These are phyloP conservation scores for Leucosporidium yakuticum DNA, from an alignment of 768 basidiomycete species.

Conservation along the genomic window DNA sequence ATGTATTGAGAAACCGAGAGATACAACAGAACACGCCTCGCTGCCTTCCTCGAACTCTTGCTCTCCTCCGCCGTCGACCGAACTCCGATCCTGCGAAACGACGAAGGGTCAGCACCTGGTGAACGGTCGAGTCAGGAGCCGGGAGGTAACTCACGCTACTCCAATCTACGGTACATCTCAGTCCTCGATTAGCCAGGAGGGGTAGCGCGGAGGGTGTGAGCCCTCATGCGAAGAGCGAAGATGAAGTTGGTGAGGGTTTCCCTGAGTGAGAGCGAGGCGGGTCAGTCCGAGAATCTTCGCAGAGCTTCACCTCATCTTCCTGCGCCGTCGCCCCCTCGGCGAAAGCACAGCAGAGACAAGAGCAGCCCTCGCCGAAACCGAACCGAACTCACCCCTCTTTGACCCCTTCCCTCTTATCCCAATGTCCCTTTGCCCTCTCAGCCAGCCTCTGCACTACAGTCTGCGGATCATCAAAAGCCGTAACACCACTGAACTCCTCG, in stretches of 20 bases:
- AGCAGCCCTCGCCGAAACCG: not conserved
- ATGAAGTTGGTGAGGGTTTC: conserved; percentile 34
- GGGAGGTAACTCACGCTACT: too few species aligned
- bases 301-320: not conserved
- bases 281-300: not conserved
- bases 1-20: too few species aligned
- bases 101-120: too few species aligned
- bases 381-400: conserved; percentile 23
- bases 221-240: conserved; percentile 21
- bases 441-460: conserved; percentile 22
- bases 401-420: conserved; percentile 31
- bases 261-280: not conserved
- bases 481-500: conserved; percentile 26
- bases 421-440: conserved; percentile 23
- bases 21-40: too few species aligned
- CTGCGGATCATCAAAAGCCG: conserved; percentile 21
- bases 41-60: too few species aligned
- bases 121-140: too few species aligned
- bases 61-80: too few species aligned
- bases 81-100: too few species aligned
- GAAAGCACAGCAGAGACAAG: not conserved
- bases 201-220: conserved; percentile 19
- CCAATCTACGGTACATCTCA: too few species aligned
- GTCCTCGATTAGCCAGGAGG: conserved; percentile 7
- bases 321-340: not conserved